Evolutionary conservation across 331 rosid species (phyloP), one percentile per base, ranked within the genome.

Genomic region (Prunus yedoensis): DNA sequence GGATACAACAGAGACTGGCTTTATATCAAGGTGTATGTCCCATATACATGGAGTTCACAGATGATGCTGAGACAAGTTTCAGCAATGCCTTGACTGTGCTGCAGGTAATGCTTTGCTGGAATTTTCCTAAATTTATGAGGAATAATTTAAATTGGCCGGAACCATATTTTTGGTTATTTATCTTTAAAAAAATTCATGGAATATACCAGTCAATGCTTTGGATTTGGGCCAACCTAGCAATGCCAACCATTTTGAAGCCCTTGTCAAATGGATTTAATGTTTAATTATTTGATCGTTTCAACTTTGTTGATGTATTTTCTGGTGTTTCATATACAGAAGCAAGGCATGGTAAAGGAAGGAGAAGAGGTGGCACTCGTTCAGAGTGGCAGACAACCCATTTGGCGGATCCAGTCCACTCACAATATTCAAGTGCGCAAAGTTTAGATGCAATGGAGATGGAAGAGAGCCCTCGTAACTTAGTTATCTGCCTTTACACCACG

Each of bases 401-500:
- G 98, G 98, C 91, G 98, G 91, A 83, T 86, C 85, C 96, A 91
- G 51, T 94, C 98, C 73, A 94, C 96, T 75, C 98, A 94, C 92
- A 91, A 94, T 56, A 94, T 94, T 64, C 98, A 94, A 85, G 93
- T 94, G 79, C 89, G 98, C 70, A 88, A 86, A 78, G 96, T 87
- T 57, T 86, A 79, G 79, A 30, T 41, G 28, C 64, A 30, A 76
- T 41, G 10, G 59, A 58, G 66, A 45, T n/a, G 53, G 65, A 60
- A 70, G 15, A 65, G 47, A 69, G 15, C 67, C 74, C 14, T 56
- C 73, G 1, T 3, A 53, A 27, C 32, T 17, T 51, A 46, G 79
- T 51, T 77, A 57, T 45, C 57, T 73, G 77, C 9, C 27, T 17
- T 21, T 73, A 78, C 21, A 35, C 15, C 18, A 38, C 51, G 25